Evolutionary conservation across 768 basidiomycete species (phyloP).

Genomic region (Leccinum longicurvipes): DNA sequence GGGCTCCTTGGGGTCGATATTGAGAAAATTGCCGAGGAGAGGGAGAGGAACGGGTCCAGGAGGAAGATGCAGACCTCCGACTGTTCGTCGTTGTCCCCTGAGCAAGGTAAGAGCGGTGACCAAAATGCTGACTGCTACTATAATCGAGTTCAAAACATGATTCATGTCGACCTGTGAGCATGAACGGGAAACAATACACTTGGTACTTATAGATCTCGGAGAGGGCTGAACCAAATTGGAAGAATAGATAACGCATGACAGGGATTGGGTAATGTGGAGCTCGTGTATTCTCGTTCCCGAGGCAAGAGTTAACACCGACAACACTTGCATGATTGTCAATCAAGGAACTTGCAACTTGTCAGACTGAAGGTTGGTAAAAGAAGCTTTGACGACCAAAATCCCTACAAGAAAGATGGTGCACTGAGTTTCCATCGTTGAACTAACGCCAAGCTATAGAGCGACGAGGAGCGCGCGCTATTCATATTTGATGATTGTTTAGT

Average conservation of each 20-base stretch:
- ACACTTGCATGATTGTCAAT: too few relatives aligned
- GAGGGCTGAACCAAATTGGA: not conserved
- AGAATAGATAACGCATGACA: not conserved
- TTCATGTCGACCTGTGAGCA: not conserved
- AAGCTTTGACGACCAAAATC: too few relatives aligned
- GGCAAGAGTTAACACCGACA: not conserved
- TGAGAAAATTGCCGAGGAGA: constrained; percentile 15
- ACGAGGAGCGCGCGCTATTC: not conserved
- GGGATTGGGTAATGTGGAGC: not conserved
- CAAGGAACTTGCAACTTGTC: too few relatives aligned
- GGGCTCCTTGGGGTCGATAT: constrained; percentile 17
- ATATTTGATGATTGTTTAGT: not conserved
- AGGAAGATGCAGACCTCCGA: constrained; percentile 5
- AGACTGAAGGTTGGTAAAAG: too few relatives aligned
- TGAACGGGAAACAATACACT: not conserved
- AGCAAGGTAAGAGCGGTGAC: not conserved
- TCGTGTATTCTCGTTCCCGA: too few relatives aligned
- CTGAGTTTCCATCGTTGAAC: too few relatives aligned
- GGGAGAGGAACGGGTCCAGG: constrained; percentile 22
- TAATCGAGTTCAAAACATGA: not conserved
- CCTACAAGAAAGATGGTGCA: too few relatives aligned
- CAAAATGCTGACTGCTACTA: not conserved
- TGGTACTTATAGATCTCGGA: not conserved
- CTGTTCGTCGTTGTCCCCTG: not conserved
- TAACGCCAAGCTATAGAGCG: not conserved